Conservation (phyloP, 345 rosid genomes). For the Boechera stricta region DNA sequence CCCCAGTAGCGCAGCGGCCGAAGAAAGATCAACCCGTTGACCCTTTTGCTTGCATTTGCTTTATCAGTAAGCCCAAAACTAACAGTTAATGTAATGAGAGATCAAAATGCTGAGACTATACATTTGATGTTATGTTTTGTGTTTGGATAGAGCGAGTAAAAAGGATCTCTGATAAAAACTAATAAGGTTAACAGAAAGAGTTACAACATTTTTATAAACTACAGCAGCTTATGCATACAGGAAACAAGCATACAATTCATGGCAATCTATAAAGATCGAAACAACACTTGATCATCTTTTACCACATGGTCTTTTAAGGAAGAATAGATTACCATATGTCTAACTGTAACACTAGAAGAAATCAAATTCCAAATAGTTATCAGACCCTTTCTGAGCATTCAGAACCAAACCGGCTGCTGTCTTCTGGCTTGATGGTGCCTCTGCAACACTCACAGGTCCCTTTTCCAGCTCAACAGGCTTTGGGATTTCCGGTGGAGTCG, state of each 20-base stretch:
- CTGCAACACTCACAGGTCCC: constrained; percentile 50
- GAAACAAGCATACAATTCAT: constrained; percentile 50
- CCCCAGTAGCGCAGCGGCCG: constrained; percentile 25
- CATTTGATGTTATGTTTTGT: constrained; percentile 15
- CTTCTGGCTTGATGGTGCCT: constrained; percentile 58
- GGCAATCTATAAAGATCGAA: constrained; percentile 50
- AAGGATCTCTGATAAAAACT: constrained; percentile 24
- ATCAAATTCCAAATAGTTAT: constrained; percentile 88
- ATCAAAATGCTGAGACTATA: constrained; percentile 9
- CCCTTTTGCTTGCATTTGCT: constrained; percentile 58
- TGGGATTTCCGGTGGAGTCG: constrained; percentile 90
- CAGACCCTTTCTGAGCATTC: constrained; percentile 66
- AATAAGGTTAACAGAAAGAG: constrained; percentile 27
- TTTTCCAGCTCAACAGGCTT: constrained; percentile 73
- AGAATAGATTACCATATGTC: constrained; percentile 47
- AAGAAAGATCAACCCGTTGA: constrained; percentile 41
- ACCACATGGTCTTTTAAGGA: constrained; percentile 30
- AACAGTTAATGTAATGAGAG: constrained; percentile 31
- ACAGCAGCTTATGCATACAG: constrained; percentile 21
- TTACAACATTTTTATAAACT: constrained; percentile 31
- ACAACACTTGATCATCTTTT: constrained; percentile 43
- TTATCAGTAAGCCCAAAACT: constrained; percentile 49
- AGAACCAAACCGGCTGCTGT: constrained; percentile 43
- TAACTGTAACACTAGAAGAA: constrained; percentile 72
- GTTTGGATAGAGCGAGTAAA: constrained; percentile 33